Conservation (phyloP, 805 yeast species). For the Metschnikowia reukaufii region DNA sequence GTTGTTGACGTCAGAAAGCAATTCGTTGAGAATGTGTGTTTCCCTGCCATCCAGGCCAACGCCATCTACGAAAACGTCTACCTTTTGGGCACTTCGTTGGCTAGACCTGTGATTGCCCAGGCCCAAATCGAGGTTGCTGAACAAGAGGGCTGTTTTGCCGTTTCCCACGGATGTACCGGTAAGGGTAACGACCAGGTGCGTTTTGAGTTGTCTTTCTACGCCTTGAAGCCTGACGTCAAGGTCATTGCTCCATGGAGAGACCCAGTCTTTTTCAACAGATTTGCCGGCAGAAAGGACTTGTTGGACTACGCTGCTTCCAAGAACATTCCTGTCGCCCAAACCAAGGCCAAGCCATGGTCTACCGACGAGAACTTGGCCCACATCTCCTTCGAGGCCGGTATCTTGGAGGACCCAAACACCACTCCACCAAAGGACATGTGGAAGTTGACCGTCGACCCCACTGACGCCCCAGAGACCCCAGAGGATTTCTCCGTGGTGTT, state of each 20-base stretch:
- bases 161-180: constrained; percentile 99
- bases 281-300: constrained; percentile 97
- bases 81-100: constrained; percentile 94
- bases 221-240: constrained; percentile 93
- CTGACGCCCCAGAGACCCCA: constrained; percentile 91
- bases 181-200: constrained; percentile 99
- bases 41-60: constrained; percentile 96
- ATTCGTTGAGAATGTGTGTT: constrained; percentile 87
- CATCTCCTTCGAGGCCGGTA: constrained; percentile 99
- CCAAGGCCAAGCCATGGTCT: constrained; percentile 99
- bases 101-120: constrained; percentile 98
- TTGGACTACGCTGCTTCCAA: constrained; percentile 91
- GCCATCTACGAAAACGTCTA: constrained; percentile 98
- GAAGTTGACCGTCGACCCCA: constrained; percentile 96
- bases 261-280: constrained; percentile 89
- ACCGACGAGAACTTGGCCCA: constrained; percentile 99
- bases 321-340: constrained; percentile 92
- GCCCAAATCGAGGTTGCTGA: constrained; percentile 98
- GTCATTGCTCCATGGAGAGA: constrained; percentile 99
- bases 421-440: constrained; percentile 99
- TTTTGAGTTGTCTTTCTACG: constrained; percentile 95
- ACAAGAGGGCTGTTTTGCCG: constrained; percentile 97
- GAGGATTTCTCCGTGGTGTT: constrained; percentile 84
- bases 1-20: constrained; percentile 93
- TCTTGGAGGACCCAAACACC: constrained; percentile 96